A percentile compares a stretch with the other conserved stretches of the same genome.
Evolutionary conservation across 495 filamentous ascomycete genomes (phyloP).

Genomic region (Neurospora sp.): DNA sequence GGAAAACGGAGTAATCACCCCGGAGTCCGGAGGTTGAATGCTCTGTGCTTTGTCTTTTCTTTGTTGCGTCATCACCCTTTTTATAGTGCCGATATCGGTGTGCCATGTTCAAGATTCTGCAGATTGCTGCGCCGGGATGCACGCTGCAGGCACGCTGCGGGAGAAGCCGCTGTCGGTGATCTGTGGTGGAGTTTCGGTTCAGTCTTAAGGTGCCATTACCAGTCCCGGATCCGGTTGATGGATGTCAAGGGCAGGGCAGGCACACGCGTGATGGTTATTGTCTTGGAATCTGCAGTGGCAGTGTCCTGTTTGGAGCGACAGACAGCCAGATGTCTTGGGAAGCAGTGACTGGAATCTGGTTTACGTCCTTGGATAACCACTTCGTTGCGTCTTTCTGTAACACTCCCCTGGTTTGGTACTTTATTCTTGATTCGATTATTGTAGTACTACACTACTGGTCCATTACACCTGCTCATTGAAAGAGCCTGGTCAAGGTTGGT

Average conservation of each 20-base stretch:
- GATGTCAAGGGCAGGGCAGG: not conserved
- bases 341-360: not conserved
- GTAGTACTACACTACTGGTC: not conserved
- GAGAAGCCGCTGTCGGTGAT: not conserved
- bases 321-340: not conserved
- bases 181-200: not conserved
- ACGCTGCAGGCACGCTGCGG: not conserved
- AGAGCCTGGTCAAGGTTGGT: not conserved
- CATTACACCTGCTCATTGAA: not conserved
- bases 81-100: not conserved
- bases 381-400: not conserved
- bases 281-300: not conserved
- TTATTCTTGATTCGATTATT: not conserved
- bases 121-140: not conserved
- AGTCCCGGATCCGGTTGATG: not conserved
- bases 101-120: not conserved
- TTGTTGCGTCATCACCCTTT: not conserved
- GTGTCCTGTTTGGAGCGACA: not conserved
- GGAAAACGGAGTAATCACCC: not conserved
- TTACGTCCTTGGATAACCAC: not conserved
- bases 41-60: not conserved
- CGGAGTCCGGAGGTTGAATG: too few species aligned
- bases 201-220: not conserved
- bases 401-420: not conserved
- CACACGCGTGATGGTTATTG: not conserved